A percentile compares a stretch with the other conserved stretches of the same genome.
Conservation (phyloP, 73 alveolate species). For the Paramecium primaurelia region DNA sequence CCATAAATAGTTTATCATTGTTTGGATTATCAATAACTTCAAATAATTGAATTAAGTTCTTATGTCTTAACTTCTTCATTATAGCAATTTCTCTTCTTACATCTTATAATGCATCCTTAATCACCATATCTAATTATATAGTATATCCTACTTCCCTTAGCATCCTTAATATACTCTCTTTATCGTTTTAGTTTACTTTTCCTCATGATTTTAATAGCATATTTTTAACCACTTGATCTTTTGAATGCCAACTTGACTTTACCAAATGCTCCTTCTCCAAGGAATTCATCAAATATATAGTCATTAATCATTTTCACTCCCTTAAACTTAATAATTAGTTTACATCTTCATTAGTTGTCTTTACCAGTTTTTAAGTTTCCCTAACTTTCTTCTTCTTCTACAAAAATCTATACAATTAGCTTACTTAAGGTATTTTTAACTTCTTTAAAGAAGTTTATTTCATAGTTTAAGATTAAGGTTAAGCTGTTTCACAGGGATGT, state of each 20-base stretch:
- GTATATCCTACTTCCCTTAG: slow-evolving; percentile 74
- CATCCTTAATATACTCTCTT: slow-evolving; percentile 65
- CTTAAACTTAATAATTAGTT: not conserved
- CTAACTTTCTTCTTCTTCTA: not conserved
- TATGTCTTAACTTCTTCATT: slow-evolving; percentile 91
- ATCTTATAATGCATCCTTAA: slow-evolving; percentile 77
- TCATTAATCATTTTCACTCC: slow-evolving; percentile 53
- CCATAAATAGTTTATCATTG: slow-evolving; percentile 86
- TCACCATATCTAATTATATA: slow-evolving; percentile 62
- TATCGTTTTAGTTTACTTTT: slow-evolving; percentile 38
- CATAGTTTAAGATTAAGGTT: not conserved
- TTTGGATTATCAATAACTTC: slow-evolving; percentile 95
- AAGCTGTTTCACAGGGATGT: not conserved
- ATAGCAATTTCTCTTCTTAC: slow-evolving; percentile 92
- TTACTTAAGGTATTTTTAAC: not conserved
- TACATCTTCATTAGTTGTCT: not conserved
- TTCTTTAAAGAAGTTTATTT: not conserved
- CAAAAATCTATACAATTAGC: not conserved
- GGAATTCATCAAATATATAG: slow-evolving; percentile 37
- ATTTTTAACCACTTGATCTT: not conserved
- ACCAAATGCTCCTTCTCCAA: slow-evolving; percentile 59
- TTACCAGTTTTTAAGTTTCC: not conserved
- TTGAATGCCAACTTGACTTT: slow-evolving; percentile 52
- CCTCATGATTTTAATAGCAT: slow-evolving; percentile 37
- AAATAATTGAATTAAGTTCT: slow-evolving; percentile 78